Evolutionary conservation across 495 filamentous ascomycete genomes (phyloP).

Genomic region (Tuber melanosporum): DNA sequence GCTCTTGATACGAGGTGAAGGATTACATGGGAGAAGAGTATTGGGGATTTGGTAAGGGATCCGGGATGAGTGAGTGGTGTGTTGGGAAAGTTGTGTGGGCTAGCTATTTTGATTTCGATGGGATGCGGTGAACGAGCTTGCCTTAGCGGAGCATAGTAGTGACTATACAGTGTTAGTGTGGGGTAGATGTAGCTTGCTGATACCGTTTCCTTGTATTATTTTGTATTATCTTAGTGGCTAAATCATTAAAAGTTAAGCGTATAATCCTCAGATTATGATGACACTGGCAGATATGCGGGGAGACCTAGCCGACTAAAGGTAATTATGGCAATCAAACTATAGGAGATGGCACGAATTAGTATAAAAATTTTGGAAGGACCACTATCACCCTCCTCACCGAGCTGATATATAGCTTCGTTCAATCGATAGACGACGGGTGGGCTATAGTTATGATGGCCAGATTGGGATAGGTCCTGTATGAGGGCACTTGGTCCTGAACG

Average conservation of each 20-base stretch:
- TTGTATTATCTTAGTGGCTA: not conserved
- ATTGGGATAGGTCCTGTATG: not conserved
- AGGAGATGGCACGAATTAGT: not conserved
- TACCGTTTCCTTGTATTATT: not conserved
- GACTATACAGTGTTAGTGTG: not conserved
- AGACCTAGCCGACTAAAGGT: not conserved
- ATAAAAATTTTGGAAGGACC: too few species aligned
- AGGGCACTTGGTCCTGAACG: not conserved
- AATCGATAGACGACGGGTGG: not conserved
- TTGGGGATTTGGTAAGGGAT: not conserved
- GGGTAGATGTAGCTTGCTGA: not conserved
- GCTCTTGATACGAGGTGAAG: too few species aligned
- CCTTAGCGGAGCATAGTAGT: not conserved
- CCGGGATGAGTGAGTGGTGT: not conserved
- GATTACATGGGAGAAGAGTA: too few species aligned
- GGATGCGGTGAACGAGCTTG: not conserved
- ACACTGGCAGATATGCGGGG: not conserved
- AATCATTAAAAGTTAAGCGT: not conserved
- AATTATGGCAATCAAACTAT: not conserved
- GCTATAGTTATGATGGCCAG: not conserved
- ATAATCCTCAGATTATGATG: not conserved
- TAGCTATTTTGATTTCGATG: not conserved
- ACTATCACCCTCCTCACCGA: too few species aligned
- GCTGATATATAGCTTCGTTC: not conserved
- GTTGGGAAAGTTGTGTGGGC: not conserved